phyloP scores from a whole-genome alignment of 441 rosid genomes.

The Populus trichocarpa region DNA sequence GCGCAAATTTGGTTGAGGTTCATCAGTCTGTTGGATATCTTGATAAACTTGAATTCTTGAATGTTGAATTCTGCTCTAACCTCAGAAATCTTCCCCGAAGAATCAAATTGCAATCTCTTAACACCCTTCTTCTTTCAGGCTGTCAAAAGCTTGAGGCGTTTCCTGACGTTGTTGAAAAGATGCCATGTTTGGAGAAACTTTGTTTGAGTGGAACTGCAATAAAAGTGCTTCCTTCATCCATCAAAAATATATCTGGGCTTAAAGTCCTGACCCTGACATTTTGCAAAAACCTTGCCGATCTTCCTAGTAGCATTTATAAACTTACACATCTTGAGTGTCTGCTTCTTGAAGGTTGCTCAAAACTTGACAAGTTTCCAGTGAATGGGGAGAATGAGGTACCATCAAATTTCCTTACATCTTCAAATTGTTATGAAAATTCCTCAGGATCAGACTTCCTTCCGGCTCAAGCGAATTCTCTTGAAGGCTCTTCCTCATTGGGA shows the following conservation, averaged over 20 bases:
- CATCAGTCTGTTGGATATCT: neutral
- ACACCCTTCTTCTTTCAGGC: constrained; percentile 6
- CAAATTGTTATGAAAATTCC: neutral
- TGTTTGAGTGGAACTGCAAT: constrained; percentile 12
- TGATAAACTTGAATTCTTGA: neutral
- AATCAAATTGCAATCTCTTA: constrained; percentile 9
- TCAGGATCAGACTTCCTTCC: neutral
- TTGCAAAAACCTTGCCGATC: neutral
- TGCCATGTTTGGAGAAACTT: neutral
- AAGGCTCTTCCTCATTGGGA: neutral
- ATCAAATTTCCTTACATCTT: neutral
- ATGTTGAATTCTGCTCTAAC: constrained; percentile 10
- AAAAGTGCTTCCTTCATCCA: constrained; percentile 1
- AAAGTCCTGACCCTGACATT: neutral
- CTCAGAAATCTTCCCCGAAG: constrained; percentile 17
- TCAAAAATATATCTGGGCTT: neutral
- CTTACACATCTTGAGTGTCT: neutral
- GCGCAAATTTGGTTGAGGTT: constrained; percentile 22
- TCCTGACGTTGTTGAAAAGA: neutral
- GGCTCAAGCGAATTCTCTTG: neutral
- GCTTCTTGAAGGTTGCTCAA: neutral
- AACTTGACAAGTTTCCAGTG: constrained; percentile 3
- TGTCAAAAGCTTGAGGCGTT: neutral
- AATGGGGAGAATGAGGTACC: neutral
- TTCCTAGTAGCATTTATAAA: neutral